A percentile compares a stretch with the other conserved stretches of the same genome.
Conservation (phyloP, 257 asterid genomes). For the Nicotiana noctiflora region DNA sequence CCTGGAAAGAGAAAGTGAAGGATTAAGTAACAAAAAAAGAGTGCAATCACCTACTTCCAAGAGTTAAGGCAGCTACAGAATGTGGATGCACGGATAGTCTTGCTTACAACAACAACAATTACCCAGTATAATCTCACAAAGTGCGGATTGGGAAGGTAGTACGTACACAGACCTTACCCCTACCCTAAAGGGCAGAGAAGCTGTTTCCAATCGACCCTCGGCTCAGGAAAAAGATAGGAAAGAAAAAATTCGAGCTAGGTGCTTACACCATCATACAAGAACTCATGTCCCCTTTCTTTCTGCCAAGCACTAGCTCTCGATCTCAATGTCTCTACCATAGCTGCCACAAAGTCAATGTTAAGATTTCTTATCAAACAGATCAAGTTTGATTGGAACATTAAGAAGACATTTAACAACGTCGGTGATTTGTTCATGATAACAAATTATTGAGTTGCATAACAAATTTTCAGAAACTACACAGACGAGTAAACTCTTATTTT, state of each 20-base stretch:
- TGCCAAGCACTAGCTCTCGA: slow-evolving; percentile 70
- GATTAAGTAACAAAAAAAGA: neutral
- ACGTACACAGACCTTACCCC: too few relatives aligned
- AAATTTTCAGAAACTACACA: neutral
- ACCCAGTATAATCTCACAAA: too few relatives aligned
- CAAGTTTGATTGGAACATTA: neutral
- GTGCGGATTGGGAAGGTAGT: too few relatives aligned
- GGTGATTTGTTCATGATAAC: neutral
- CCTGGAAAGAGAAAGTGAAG: slow-evolving; percentile 33
- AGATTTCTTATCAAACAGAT: neutral
- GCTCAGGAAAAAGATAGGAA: too few relatives aligned
- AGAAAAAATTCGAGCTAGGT: slow-evolving; percentile 1
- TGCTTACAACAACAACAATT: too few relatives aligned
- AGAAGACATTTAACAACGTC: neutral
- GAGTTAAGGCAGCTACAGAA: neutral
- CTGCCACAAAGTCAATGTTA: slow-evolving; percentile 22
- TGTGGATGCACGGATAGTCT: neutral
- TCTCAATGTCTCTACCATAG: slow-evolving; percentile 64
- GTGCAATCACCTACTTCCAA: neutral
- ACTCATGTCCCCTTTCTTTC: slow-evolving; percentile 57
- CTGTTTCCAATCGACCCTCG: too few relatives aligned
- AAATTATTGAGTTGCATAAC: neutral
- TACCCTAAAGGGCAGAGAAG: too few relatives aligned
- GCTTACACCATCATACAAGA: slow-evolving; percentile 80
- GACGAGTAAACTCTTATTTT: neutral